Base-by-base conservation (phyloP, 75 land plant genomes). In the Picea sitchensis region DNA sequence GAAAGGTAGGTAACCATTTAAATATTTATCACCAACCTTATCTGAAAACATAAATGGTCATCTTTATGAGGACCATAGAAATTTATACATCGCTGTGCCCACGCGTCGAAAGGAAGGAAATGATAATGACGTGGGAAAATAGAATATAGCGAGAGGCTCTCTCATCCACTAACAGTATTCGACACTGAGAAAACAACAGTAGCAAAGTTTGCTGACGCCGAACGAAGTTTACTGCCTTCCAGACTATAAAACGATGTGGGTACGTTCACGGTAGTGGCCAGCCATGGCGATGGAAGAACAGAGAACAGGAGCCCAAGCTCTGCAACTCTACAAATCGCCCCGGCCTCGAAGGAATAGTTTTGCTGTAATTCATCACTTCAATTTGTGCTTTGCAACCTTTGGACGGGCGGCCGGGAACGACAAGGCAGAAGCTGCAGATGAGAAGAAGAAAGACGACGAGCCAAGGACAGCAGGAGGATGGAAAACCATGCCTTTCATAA, bases 401-500 rank as follows among this genome's bases (percentile, higher is more conserved):
- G 34, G 41, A 11, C 31, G 44, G 54, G 23, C 76, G 23, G 36
- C 26, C 13, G 23, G 23, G 21, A 51, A 26, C 18, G 34, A 54
- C 59, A 54, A 54, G 17, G n/a, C 23, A 3, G 58, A 9, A 23
- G 34, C 76, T 56, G 34, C 38, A 23, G 18, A 31, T 51, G 76
- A 75, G 14, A 56, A 20, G 38, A 56, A 75, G 34, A 14, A 11
- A 5, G 26, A 30, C 56, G 23, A 2, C 4, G 20, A 51, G 4
- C 18, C 23, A 6, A 67, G 23, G 64, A 57, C 14, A 63, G 76
- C 30, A 57, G 83, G 68, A 38, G 90, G 90, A 44, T 88, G 91
- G 91, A 89, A 81, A 63, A 81, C 92, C 58, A 84, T 84, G 82
- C 86, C 88, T 13, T 89, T 82, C 77, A 80, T 89, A 61, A 84